phyloP scores from a whole-genome alignment of 1,139 yeast species.

The Blastobotrys buckinghamii region DNA sequence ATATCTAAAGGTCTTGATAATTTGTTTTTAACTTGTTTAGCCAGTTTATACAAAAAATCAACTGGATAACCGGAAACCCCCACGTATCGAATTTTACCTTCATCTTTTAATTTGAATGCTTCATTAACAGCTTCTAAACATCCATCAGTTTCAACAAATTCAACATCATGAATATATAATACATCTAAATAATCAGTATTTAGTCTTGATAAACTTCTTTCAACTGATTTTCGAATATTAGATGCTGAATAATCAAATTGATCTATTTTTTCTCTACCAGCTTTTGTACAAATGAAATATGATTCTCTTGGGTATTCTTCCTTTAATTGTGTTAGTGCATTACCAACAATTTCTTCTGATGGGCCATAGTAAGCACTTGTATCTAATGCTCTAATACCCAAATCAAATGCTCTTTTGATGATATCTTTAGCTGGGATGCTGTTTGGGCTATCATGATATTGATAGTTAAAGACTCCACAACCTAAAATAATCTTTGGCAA shows the following conservation, averaged over 20 bases:
- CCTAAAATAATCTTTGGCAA: conserved; percentile 66
- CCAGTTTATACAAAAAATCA: conserved; percentile 43
- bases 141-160: conserved; percentile 56
- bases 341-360: conserved; percentile 69
- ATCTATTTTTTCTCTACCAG: conserved; percentile 64
- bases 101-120: conserved; percentile 51
- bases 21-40: conserved; percentile 35
- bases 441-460: conserved; percentile 64
- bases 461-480: conserved; percentile 80
- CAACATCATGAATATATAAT: conserved; percentile 85
- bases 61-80: conserved; percentile 91
- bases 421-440: conserved; percentile 53
- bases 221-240: conserved; percentile 56
- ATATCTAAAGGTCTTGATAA: conserved; percentile 57
- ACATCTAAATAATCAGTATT: conserved; percentile 65
- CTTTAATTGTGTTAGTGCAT: conserved; percentile 45
- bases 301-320: conserved; percentile 50
- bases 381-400: conserved; percentile 75
- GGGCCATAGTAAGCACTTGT: conserved; percentile 94
- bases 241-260: conserved; percentile 69
- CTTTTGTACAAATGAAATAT: conserved; percentile 77
- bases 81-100: conserved; percentile 58
- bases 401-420: conserved; percentile 51
- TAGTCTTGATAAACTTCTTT: conserved; percentile 60
- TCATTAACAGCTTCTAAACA: conserved; percentile 59